phyloP scores from a whole-genome alignment of 2,329 filamentous ascomycete species.

The Leptographium procerum region DNA sequence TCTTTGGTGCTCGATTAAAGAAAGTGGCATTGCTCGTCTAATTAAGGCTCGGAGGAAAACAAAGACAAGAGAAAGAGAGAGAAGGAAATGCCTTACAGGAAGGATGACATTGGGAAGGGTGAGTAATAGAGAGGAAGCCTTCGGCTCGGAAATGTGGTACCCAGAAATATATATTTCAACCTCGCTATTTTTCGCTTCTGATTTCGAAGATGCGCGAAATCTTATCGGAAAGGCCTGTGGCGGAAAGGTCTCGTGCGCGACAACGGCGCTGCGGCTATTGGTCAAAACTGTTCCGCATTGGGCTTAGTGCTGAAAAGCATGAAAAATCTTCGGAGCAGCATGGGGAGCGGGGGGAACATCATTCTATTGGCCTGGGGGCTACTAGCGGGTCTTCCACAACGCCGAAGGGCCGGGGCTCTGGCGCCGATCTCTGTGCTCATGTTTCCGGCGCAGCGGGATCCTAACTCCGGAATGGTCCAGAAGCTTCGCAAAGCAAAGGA shows the following conservation, averaged over 20 bases:
- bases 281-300: not conserved
- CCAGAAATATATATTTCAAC: constrained; percentile 6
- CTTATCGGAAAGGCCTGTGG: constrained; percentile 14
- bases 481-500: not conserved
- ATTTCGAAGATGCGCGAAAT: constrained; percentile 14
- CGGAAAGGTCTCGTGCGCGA: constrained; percentile 6
- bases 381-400: not conserved
- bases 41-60: not conserved
- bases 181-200: constrained; percentile 2
- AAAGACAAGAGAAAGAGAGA: not conserved
- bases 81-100: not conserved
- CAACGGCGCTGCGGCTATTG: constrained; percentile 6
- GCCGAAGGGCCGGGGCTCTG: not conserved
- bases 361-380: not conserved
- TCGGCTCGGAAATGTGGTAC: not conserved
- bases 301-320: constrained; percentile 1
- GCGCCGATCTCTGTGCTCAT: not conserved
- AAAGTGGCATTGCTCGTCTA: not conserved
- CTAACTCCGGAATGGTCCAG: not conserved
- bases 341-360: not conserved
- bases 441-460: no score
- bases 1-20: not conserved
- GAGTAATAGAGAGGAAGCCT: not conserved
- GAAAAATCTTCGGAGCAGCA: constrained; percentile 11
- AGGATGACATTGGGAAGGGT: not conserved